Evolutionary conservation across 768 basidiomycete genomes (phyloP), one percentile per base, ranked within the genome.

Genomic region (Phylloporus scabripes): DNA sequence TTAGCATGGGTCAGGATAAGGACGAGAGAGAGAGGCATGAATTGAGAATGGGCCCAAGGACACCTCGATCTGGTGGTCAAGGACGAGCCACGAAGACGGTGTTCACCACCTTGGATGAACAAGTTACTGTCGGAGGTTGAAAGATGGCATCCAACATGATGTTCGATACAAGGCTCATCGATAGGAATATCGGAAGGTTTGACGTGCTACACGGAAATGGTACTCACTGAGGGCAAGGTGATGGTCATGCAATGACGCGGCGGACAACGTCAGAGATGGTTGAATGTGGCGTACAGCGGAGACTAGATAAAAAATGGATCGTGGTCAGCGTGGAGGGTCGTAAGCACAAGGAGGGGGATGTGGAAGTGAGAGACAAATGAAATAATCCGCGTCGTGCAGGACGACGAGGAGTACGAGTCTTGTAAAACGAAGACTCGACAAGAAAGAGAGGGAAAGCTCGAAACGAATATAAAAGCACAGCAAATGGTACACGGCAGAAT

Each of bases 191-290:
- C 32, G 34, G n/a, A 23, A 51, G 32, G 43, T 40, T 42, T 40
- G 46, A 49, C 26, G 33, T 36, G 32, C 46, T 48, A 59, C 34
- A 34, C 1, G 29, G 46, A 46, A 47, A 49, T 5, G 37, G 34
- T 47, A 71, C 71, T 74, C 62, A 74, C 74, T 51, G 53, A 60
- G 53, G 62, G 53, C 53, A 64, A 62, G 62, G 64, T 64, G 55
- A 59, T 61, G 50, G 60, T 68, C 75, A 74, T 75, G 62, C 74
- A 68, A 73, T 59, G 64, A 63, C 41, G 63, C 54, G 75, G 67
- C 74, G 55, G 59, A 57, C 65, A 62, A 59, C 58, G 63, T 52
- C 55, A 45, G 51, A 53, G 58, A 60, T 52, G 54, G 60, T 60
- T 57, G 60, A 68, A 62, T 62, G 70, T 64, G 59, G 60, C 58